Evolutionary conservation across 2,329 filamentous ascomycete species (phyloP).

Genomic region (Pezicula rhizophila): DNA sequence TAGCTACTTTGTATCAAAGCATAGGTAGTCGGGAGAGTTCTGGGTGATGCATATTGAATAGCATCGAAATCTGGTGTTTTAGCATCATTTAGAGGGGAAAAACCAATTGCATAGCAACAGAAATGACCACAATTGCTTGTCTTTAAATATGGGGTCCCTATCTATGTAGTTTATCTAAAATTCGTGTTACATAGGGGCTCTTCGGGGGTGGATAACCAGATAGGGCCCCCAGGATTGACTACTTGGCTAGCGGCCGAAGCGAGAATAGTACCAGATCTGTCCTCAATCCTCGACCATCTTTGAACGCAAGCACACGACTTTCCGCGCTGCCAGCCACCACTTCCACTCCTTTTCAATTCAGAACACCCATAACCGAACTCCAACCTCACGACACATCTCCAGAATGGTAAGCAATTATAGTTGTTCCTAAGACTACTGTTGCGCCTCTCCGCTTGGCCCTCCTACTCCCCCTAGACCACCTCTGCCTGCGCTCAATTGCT

Average conservation of each 20-base stretch:
- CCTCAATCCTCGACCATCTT: conserved; percentile 18
- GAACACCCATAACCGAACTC: no score
- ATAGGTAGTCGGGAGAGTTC: conserved; percentile 12
- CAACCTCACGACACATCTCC: background rate
- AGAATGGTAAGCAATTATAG: conserved; percentile 2
- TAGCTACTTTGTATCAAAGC: conserved; percentile 21
- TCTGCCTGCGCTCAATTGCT: background rate
- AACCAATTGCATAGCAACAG: background rate
- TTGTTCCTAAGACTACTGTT: conserved; percentile 5
- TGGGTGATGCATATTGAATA: conserved; percentile 1
- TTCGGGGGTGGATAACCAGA: no score
- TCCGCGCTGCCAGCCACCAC: conserved; percentile 1
- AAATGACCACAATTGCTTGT: no score
- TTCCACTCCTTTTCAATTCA: conserved; percentile 6
- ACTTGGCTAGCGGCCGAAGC: no score
- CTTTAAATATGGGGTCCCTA: no score
- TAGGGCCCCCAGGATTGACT: no score
- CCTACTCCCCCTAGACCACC: background rate
- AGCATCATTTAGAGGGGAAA: background rate
- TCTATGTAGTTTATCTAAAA: no score
- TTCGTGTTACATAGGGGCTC: no score
- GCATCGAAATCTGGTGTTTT: conserved; percentile 4
- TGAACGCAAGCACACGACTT: conserved; percentile 2
- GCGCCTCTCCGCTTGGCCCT: background rate
- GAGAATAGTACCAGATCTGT: conserved; percentile 4